Conservation (phyloP, 108 stramenopile species). For the Schizochytrium sp. region DNA sequence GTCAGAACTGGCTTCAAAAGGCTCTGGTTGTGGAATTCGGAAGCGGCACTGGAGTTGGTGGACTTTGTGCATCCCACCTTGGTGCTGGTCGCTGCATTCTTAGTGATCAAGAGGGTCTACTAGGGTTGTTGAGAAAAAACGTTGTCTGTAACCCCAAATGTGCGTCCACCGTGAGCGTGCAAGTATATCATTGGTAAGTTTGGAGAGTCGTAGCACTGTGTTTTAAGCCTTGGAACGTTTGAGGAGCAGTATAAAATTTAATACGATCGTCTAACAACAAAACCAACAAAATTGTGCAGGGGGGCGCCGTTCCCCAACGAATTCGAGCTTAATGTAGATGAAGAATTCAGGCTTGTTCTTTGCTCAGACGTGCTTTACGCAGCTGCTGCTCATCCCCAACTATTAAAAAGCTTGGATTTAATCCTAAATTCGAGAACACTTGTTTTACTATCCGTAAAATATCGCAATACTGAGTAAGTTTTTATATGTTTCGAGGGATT, state of each 20-base stretch:
- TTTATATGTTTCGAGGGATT: neutral
- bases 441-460: constrained; percentile 24
- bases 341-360: constrained; percentile 17
- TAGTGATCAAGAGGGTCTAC: neutral
- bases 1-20: neutral
- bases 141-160: neutral
- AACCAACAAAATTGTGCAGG: neutral
- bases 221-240: too few relatives aligned
- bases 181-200: neutral
- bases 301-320: neutral
- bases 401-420: neutral
- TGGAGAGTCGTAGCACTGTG: neutral
- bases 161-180: neutral
- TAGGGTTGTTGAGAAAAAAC: neutral
- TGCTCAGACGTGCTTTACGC: constrained; percentile 54
- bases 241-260: neutral
- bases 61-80: constrained; percentile 7
- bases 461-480: constrained; percentile 6
- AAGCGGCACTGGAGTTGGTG: constrained; percentile 39
- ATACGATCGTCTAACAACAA: neutral
- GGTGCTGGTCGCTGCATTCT: neutral
- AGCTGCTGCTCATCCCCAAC: neutral
- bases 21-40: constrained; percentile 23
- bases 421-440: neutral
- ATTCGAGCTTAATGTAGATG: neutral